phyloP scores from a whole-genome alignment of 1,139 yeast species.

The Saccharomyces hybrid region DNA sequence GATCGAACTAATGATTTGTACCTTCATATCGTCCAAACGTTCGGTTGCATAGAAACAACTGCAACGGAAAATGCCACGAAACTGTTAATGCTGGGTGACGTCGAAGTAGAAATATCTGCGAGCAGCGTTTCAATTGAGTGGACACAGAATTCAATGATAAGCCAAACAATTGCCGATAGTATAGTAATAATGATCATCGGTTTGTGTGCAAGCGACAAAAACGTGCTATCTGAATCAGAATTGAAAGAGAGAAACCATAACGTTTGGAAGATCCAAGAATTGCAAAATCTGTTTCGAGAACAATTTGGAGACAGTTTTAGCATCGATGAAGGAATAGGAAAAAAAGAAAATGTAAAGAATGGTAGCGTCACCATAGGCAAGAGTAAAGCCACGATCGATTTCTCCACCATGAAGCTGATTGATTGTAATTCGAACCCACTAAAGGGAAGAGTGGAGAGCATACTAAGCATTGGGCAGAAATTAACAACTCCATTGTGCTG shows the following conservation, averaged over 20 bases:
- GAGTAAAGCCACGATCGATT: slow-evolving; percentile 61
- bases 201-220: background rate
- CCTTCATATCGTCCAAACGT: background rate
- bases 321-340: slow-evolving; percentile 34
- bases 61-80: background rate
- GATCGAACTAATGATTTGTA: background rate
- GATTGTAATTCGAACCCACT: slow-evolving; percentile 66
- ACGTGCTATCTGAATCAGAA: background rate
- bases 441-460: slow-evolving; percentile 74
- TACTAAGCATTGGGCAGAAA: slow-evolving; percentile 66
- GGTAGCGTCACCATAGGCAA: slow-evolving; percentile 51
- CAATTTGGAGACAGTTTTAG: slow-evolving; percentile 81
- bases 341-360: slow-evolving; percentile 27
- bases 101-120: background rate
- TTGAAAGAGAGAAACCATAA: background rate
- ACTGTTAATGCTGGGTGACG: background rate
- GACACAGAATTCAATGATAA: background rate
- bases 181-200: background rate
- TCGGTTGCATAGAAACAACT: background rate
- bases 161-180: background rate
- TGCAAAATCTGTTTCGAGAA: slow-evolving; percentile 57
- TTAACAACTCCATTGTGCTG: slow-evolving; percentile 69
- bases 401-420: slow-evolving; percentile 53
- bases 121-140: background rate
- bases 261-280: slow-evolving; percentile 51